Conservation (phyloP, 2,329 filamentous ascomycete species). For the Cucurbitaria berberidis region DNA sequence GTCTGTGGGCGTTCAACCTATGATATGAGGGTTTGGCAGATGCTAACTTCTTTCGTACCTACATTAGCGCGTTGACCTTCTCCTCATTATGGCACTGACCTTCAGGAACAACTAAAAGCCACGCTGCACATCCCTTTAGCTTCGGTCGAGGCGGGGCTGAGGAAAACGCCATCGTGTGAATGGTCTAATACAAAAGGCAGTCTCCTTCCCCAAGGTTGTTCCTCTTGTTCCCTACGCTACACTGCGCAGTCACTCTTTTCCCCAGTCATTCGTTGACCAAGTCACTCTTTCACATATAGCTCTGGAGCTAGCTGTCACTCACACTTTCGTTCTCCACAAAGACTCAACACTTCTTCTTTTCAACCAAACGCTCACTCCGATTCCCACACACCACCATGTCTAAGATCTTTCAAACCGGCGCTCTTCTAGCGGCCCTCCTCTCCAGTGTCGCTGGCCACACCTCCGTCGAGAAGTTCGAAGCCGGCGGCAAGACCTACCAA, state of each 20-base stretch:
- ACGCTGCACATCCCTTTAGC: slow-evolving; percentile 11
- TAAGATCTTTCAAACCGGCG: slow-evolving; percentile 35
- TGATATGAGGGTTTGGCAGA: not conserved
- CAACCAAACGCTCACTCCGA: not conserved
- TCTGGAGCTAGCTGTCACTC: slow-evolving; percentile 37
- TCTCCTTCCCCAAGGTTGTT: slow-evolving; percentile 7
- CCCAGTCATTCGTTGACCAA: slow-evolving; percentile 33
- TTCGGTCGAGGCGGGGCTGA: slow-evolving; percentile 15
- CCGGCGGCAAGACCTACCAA: slow-evolving; percentile 36
- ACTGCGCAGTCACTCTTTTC: slow-evolving; percentile 29
- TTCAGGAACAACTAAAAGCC: slow-evolving; percentile 13
- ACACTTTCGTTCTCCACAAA: slow-evolving; percentile 1
- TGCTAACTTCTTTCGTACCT: slow-evolving; percentile 21
- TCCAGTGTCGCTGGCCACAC: slow-evolving; percentile 35
- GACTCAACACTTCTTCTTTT: not conserved
- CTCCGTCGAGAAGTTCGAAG: slow-evolving; percentile 33
- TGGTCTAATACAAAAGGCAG: slow-evolving; percentile 23
- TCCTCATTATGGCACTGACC: slow-evolving; percentile 13
- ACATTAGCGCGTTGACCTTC: slow-evolving; percentile 23
- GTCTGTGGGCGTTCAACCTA: not conserved
- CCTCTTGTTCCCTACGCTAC: slow-evolving; percentile 15
- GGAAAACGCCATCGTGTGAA: slow-evolving; percentile 8
- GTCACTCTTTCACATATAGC: slow-evolving; percentile 39
- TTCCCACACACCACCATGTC: slow-evolving; percentile 25
- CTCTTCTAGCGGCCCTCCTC: slow-evolving; percentile 36